Evolutionary conservation across 225 moss, liverwort and hornwort species (phyloP), one percentile per base, ranked within the genome.

Genomic region (Physcomitrellopsis africana): DNA sequence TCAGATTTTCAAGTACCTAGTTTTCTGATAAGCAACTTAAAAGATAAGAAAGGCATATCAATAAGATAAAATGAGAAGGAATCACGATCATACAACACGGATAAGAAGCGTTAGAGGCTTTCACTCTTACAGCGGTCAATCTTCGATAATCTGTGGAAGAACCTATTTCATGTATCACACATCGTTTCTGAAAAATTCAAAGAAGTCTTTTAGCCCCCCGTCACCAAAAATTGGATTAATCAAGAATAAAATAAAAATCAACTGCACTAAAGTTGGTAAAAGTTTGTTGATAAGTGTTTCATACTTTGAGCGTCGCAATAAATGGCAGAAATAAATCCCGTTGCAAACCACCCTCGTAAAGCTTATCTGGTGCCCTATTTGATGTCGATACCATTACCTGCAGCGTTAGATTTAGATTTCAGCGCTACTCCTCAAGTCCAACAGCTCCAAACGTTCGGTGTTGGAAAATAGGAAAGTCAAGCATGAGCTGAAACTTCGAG

Each of bases 261-360:
- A 37, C 32, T 37, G 32, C 32, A 37, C 5, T 37, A 7, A 37
- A 37, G 4, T 37, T 37, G 32, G 32, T 37, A 64, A 11, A 29
- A 1, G 15, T 12, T 56, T 53, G 17, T 65, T 65, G 65, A 14
- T 23, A 20, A 29, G 11, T 16, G 16, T 78, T 65, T 51, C 81
- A 23, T 84, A 94, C 94, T 74, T 89, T 76, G 65, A 95, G 77
- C 61, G 84, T 83, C 10, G 90, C 91, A 81, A 95, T 93, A 63
- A 93, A 95, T 3, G 93, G 93, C 64, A 93, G 87, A 53, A 95
- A 95, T 51, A 93, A 74, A 79, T 92, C 89, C 32, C 93, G 85
- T 80, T 95, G 95, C 85, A 95, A 75, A 70, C 95, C 95, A 68
- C 95, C 91, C 81, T 95, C 95, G 15, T 95, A 95, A 1, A 95